Base-by-base conservation (phyloP, 345 rosid species). In the Aegle marmelos region DNA sequence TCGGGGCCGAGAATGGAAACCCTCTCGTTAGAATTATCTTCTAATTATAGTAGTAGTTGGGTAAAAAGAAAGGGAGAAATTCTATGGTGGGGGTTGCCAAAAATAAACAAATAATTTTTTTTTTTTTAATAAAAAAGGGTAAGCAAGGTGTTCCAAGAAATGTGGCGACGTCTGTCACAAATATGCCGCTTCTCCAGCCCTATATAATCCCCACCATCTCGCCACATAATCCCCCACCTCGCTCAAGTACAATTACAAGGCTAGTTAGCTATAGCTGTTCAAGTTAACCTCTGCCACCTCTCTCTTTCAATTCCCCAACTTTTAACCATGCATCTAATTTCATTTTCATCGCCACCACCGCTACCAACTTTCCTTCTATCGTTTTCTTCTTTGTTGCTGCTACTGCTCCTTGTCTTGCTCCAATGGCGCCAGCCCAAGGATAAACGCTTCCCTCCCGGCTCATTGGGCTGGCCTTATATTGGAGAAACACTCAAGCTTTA, bases 391-490 rank as follows among this genome's bases (percentile, higher is more conserved):
- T 39, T 69, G 54, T 34, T 82, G 45, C 31, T 84, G 30, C 17
- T 81, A 27, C 74, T 83, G 8, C 6, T 75, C 22, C 75, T 78
- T 31, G 68, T 80, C 68, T 19, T 83, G 24, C 78, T 82, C 78
- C 89, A 81, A 77, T 83, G 94, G 90, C 77, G 68, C 54, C 82
- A 77, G 62, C 81, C 75, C 70, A 85, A 64, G 66, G 75, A 82
- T 80, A 76, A 68, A 37, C 88, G 79, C 59, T 83, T 93, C 27
- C 98, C 98, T 0, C 98, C 98, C 16, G 98, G 98, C 41, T 92
- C 98, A 21, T 89, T 95, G 94, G 98, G 98, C 4, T 95, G 98
- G 97, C 98, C 98, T 79, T 95, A 93, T 80, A 79, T 95, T 22
- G 98, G 98, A 25, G 98, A 95, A 72, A 93, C 98, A 21, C 95